phyloP scores from a whole-genome alignment of 2,329 filamentous ascomycete genomes.

The Microcyclosporella mali region DNA sequence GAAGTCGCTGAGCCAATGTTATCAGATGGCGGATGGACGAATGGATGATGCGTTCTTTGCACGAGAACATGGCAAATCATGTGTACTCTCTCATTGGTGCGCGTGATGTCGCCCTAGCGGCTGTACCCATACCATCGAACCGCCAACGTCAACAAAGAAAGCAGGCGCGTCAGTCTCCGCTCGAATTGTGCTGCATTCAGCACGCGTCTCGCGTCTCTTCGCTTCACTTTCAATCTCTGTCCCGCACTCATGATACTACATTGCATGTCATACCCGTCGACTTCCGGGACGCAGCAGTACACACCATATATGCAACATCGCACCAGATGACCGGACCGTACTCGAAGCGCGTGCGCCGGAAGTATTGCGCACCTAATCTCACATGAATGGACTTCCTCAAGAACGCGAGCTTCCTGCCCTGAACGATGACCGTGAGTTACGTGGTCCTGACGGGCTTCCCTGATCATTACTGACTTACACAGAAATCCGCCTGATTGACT shows the following conservation, averaged over 20 bases:
- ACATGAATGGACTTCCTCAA: slow-evolving; percentile 28
- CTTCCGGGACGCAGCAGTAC: too few relatives aligned
- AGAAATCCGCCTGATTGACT: slow-evolving; percentile 72
- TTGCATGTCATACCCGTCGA: slow-evolving; percentile 10
- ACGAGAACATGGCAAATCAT: too few relatives aligned
- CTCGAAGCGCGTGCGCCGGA: slow-evolving; percentile 32
- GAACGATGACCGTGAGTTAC: slow-evolving; percentile 36
- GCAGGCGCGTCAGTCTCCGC: not conserved
- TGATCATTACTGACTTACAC: not conserved
- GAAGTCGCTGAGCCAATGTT: not conserved
- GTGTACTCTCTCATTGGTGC: too few relatives aligned
- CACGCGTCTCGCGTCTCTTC: not conserved
- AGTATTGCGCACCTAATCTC: slow-evolving; percentile 19
- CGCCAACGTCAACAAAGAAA: slow-evolving; percentile 6
- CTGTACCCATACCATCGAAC: not conserved
- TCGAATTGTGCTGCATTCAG: too few relatives aligned
- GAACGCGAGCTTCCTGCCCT: slow-evolving; percentile 36
- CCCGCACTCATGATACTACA: slow-evolving; percentile 2
- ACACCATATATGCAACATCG: slow-evolving; percentile 10
- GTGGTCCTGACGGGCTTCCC: not conserved
- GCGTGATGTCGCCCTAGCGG: slow-evolving; percentile 2
- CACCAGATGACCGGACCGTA: slow-evolving; percentile 31
- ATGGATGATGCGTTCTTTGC: too few relatives aligned
- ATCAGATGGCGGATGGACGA: too few relatives aligned
- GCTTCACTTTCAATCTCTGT: slow-evolving; percentile 2